Conservation (phyloP, 257 asterid genomes). For the Solanum paucissectum region DNA sequence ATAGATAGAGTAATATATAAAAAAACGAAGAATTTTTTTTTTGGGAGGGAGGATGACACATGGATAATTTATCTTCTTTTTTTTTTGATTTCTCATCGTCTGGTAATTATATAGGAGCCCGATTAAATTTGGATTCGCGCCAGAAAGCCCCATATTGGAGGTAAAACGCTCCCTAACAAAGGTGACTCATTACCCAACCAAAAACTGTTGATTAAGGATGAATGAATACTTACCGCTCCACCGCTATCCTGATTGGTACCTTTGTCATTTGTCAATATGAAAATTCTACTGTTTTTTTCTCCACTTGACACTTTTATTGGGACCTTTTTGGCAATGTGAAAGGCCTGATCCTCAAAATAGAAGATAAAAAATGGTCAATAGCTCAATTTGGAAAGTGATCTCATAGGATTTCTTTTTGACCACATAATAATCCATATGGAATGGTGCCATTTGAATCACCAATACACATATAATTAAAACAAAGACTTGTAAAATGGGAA, state of each 20-base stretch:
- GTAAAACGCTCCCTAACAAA: too few relatives aligned
- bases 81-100: too few relatives aligned
- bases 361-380: not conserved
- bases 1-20: not conserved
- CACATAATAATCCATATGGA: not conserved
- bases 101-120: too few relatives aligned
- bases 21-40: not conserved
- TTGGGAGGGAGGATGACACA: not conserved
- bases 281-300: not conserved
- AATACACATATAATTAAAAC: not conserved
- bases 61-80: not conserved
- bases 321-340: not conserved
- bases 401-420: not conserved
- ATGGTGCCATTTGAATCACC: not conserved
- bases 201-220: accelerated
- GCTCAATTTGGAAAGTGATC: not conserved
- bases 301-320: not conserved
- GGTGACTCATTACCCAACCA: too few relatives aligned
- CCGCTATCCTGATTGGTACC: too few relatives aligned
- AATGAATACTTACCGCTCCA: too few relatives aligned
- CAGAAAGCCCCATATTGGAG: too few relatives aligned
- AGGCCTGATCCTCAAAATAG: not conserved
- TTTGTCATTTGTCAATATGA: not conserved
- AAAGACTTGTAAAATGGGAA: not conserved
- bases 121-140: too few relatives aligned